phyloP scores from a whole-genome alignment of 352 stramenopile genomes.

The Phytophthora ohioensis region DNA sequence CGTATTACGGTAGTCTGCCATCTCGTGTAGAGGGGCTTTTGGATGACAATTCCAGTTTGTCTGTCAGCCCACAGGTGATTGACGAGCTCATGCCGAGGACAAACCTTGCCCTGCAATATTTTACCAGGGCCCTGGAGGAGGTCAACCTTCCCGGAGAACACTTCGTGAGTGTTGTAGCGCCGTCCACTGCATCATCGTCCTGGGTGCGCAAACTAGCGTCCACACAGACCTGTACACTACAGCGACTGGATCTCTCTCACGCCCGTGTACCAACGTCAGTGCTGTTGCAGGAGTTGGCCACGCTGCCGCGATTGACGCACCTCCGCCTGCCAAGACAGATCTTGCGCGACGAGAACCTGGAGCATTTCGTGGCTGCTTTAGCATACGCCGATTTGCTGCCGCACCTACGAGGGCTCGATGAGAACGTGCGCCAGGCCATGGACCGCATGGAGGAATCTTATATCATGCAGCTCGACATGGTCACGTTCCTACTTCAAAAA shows the following conservation, averaged over 20 bases:
- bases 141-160: slow-evolving; percentile 52
- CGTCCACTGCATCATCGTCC: slow-evolving; percentile 58
- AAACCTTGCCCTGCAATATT: slow-evolving; percentile 54
- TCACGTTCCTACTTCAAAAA: slow-evolving; percentile 64
- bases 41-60: slow-evolving; percentile 20
- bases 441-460: slow-evolving; percentile 79
- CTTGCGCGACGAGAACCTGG: slow-evolving; percentile 74
- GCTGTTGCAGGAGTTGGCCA: slow-evolving; percentile 62
- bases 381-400: slow-evolving; percentile 61
- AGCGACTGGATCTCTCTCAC: slow-evolving; percentile 69
- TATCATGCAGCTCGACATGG: slow-evolving; percentile 73
- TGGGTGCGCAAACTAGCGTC: slow-evolving; percentile 65
- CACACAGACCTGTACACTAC: slow-evolving; percentile 64
- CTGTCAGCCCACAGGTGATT: slow-evolving; percentile 18
- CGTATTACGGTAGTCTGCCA: slow-evolving; percentile 46
- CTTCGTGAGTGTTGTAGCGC: slow-evolving; percentile 74
- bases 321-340: slow-evolving; percentile 71
- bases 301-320: slow-evolving; percentile 66
- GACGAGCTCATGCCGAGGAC: slow-evolving; percentile 55
- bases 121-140: slow-evolving; percentile 59
- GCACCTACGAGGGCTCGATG: slow-evolving; percentile 62
- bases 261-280: slow-evolving; percentile 68
- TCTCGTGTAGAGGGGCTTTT: slow-evolving; percentile 26
- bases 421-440: slow-evolving; percentile 65
- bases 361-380: slow-evolving; percentile 78